Base-by-base conservation (phyloP, 2,329 filamentous ascomycete genomes). In the Botrytis porri region DNA sequence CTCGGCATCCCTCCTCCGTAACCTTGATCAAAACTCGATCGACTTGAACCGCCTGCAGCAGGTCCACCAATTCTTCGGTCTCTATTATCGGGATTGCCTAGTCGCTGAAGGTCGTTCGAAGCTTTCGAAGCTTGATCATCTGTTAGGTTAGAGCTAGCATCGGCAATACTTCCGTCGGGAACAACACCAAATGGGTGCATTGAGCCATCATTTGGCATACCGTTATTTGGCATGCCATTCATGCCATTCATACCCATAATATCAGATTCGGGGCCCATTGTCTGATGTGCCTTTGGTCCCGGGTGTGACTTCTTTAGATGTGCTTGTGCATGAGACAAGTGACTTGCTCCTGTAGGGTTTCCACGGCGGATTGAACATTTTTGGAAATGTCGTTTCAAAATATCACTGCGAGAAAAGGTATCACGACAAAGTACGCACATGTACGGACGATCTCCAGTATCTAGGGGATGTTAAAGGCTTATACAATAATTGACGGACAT, bases 391-490 rank as follows among this genome's bases (percentile, higher is more conserved):
- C 96, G 93, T 87, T 99, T 99, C 80, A 99, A 86, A 77, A 99
- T 98, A 82, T 99, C 96, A 87, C 94, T 97, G 82, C 96, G 92
- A 66, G 94, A 97, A 84, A 99, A 99, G 48, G 95, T 98, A 83
- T 98, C 96, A 83, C 96, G 94, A 87, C 96, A 99, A 69, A 99
- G 87, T 77, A 97, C 93, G 84, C 96, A 99, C 90, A 97, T 97
- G 85, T 99, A 99, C 73, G 96, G 96, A 77, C 96, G 93, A 83
- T 98, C 95, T 80, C 96, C 96, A 75, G 96, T 98, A 85, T 99
- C 95, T 97, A 79, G 48, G 67, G 72, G 25, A 65, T 41, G 75
- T 80, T 77, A 80, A 78, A 73, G 43, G 22, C 59, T 60, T 48
- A 10, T 61, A 67, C 43, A 67, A n/a, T 20, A 32, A 57, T 70